Conservation (phyloP, 805 yeast genomes). For the Spathaspora arborariae region DNA sequence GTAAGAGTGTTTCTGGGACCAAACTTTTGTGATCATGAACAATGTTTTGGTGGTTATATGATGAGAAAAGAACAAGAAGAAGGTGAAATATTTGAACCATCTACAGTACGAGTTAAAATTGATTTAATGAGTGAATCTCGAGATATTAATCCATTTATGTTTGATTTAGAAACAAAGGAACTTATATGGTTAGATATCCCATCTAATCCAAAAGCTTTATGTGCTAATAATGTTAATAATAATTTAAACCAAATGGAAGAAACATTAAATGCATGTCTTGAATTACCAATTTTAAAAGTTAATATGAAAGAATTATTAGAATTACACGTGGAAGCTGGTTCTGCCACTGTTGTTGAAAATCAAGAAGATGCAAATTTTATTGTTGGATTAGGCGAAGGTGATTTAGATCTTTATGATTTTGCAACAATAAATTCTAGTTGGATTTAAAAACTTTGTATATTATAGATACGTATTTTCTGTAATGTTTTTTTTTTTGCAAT, state of each 20-base stretch:
- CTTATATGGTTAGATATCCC: constrained; percentile 8
- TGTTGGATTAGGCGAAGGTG: constrained; percentile 10
- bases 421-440: constrained; percentile 9
- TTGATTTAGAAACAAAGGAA: constrained; percentile 6
- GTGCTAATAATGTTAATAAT: constrained; percentile 1
- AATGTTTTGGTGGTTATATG: constrained; percentile 10
- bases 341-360: constrained; percentile 2
- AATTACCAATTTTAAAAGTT: constrained; percentile 4
- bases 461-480: too few species aligned
- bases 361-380: constrained; percentile 8
- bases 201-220: too few species aligned
- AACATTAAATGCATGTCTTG: constrained; percentile 1
- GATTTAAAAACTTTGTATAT: constrained; percentile 3
- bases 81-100: constrained; percentile 10
- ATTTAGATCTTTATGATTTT: constrained; percentile 9
- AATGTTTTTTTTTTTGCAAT: too few species aligned
- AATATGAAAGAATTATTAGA: constrained; percentile 6
- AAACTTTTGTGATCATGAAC: constrained; percentile 6
- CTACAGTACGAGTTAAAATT: constrained; percentile 7
- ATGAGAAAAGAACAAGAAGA: constrained; percentile 1
- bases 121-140: constrained; percentile 5
- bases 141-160: constrained; percentile 2
- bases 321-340: constrained; percentile 5
- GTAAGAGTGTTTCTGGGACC: constrained; percentile 6
- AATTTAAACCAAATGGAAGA: background rate